phyloP scores from a whole-genome alignment of 345 rosid genomes.

The Zanthoxylum bungeanum region DNA sequence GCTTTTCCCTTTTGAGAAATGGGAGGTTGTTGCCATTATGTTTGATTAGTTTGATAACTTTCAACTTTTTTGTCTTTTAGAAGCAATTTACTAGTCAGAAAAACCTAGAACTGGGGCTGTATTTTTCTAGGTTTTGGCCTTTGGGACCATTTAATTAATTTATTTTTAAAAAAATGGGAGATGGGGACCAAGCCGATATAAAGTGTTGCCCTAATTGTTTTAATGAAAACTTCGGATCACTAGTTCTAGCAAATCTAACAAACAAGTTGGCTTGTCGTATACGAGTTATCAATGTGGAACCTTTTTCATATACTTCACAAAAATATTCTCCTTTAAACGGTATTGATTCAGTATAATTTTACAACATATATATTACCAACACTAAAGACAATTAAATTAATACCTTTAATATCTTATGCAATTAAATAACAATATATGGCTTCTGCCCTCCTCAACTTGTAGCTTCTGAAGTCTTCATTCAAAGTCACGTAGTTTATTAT shows the following conservation, averaged over 20 bases:
- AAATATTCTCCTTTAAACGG: slow-evolving; percentile 4
- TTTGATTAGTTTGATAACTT: neutral
- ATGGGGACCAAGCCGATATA: neutral
- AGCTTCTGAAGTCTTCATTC: no score
- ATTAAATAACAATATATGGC: neutral
- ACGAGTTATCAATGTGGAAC: neutral
- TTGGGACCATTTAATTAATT: slow-evolving; percentile 15
- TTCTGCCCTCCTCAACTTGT: neutral
- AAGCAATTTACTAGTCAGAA: slow-evolving; percentile 4
- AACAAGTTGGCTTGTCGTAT: neutral
- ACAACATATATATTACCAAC: neutral
- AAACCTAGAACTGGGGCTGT: neutral
- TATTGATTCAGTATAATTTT: slow-evolving; percentile 3
- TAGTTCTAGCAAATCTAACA: neutral
- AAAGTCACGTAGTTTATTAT: neutral
- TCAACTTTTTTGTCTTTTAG: neutral
- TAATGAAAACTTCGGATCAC: neutral
- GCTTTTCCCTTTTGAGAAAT: slow-evolving; percentile 13
- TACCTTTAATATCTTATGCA: neutral
- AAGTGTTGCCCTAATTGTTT: neutral
- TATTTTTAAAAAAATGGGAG: neutral
- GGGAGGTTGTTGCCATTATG: slow-evolving; percentile 4
- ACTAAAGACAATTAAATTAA: neutral
- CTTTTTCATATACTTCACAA: neutral
- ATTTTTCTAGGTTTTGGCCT: neutral